Evolutionary conservation across 2,329 filamentous ascomycete species (phyloP).

Genomic region (Venturia asperata): DNA sequence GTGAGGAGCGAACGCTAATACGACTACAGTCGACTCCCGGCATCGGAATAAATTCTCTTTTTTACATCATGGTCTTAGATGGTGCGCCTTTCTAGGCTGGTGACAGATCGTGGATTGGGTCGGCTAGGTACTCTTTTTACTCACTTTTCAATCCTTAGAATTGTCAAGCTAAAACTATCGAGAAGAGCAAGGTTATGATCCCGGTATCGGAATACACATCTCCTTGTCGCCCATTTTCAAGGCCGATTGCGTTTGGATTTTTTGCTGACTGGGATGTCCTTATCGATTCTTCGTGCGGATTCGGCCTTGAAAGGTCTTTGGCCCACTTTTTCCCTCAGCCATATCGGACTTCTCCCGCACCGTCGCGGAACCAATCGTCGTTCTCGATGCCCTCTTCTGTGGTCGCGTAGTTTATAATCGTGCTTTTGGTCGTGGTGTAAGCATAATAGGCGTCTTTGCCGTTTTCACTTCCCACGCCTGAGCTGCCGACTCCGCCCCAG

Average conservation of each 20-base stretch:
- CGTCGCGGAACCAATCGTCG: slow-evolving; percentile 64
- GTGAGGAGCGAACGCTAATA: neutral
- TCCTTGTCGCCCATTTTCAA: neutral
- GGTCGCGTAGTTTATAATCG: slow-evolving; percentile 61
- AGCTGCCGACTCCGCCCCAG: slow-evolving; percentile 58
- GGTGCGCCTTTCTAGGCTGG: no score
- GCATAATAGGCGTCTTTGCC: slow-evolving; percentile 46
- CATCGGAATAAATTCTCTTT: neutral
- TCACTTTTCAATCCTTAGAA: no score
- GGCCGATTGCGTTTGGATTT: neutral
- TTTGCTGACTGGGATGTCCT: neutral
- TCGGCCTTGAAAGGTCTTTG: neutral
- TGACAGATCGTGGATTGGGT: no score
- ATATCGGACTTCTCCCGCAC: slow-evolving; percentile 51
- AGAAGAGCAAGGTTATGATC: no score
- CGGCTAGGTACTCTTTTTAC: no score
- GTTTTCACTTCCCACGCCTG: slow-evolving; percentile 66
- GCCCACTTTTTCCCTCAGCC: slow-evolving; percentile 38
- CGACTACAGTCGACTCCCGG: neutral
- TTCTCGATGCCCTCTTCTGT: slow-evolving; percentile 43
- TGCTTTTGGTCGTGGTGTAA: slow-evolving; percentile 53
- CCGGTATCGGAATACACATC: no score
- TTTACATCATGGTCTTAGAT: no score
- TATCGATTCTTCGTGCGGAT: neutral
- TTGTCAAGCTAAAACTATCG: no score